A percentile compares a stretch with the other conserved stretches of the same genome.
phyloP scores from a whole-genome alignment of 768 basidiomycete species.

The Suillus hirtellus region DNA sequence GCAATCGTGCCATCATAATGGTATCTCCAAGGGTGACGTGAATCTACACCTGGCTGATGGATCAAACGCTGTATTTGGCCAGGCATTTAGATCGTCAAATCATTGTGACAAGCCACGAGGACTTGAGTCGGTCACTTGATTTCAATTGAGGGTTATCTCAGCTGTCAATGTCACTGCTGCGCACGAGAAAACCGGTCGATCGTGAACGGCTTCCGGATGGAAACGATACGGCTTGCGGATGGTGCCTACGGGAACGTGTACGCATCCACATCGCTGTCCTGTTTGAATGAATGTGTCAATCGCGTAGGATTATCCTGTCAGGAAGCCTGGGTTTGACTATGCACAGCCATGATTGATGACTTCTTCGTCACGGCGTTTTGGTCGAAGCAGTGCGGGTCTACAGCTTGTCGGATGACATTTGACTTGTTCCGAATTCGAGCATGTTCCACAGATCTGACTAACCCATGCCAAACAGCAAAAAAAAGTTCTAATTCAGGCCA shows the following conservation, averaged over 20 bases:
- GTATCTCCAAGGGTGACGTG: conserved; percentile 48
- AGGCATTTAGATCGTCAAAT: conserved; percentile 45
- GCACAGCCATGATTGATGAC: background rate
- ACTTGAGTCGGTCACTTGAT: background rate
- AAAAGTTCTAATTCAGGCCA: background rate
- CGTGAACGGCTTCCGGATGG: conserved; percentile 44
- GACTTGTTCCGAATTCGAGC: background rate
- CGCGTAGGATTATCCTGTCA: background rate
- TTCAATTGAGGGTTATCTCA: conserved; percentile 26
- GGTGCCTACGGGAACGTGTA: conserved; percentile 27
- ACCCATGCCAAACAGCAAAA: background rate
- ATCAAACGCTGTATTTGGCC: conserved; percentile 44
- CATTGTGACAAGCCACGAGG: conserved; percentile 42
- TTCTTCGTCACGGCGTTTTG: background rate
- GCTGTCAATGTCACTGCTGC: conserved; percentile 41
- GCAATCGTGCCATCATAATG: conserved; percentile 40
- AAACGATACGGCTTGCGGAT: conserved; percentile 43
- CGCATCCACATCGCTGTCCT: background rate
- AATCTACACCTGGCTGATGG: conserved; percentile 50
- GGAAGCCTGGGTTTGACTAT: background rate
- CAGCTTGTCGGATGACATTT: background rate
- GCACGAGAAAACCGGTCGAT: conserved; percentile 46
- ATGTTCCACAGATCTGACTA: background rate
- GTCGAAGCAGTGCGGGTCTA: background rate
- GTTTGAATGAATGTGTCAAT: background rate